These are phyloP conservation scores for Tetraselmis chui DNA, from an alignment of 139 green algal genomes.

Conservation along the genomic window DNA sequence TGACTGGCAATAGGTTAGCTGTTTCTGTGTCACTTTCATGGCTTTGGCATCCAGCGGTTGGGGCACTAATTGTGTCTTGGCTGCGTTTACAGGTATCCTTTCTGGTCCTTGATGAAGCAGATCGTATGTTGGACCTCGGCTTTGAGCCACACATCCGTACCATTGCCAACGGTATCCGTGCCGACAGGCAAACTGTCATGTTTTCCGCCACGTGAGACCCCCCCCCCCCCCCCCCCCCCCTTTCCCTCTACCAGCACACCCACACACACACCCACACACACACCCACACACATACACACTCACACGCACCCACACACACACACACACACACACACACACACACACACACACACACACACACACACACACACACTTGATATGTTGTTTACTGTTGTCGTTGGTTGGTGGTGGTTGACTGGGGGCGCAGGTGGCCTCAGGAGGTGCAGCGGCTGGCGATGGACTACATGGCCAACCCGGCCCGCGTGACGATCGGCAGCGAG, in stretches of 20 bases:
- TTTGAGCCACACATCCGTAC: slow-evolving; percentile 82
- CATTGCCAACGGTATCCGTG: slow-evolving; percentile 41
- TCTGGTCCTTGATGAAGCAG: slow-evolving; percentile 89
- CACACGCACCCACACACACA: not conserved
- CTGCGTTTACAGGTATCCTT: slow-evolving; percentile 63
- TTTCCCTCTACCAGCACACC: no score
- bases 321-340: not conserved
- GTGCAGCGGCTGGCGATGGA: slow-evolving; percentile 82
- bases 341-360: not conserved
- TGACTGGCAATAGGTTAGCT: not conserved
- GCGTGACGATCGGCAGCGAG: slow-evolving; percentile 62
- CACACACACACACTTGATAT: not conserved
- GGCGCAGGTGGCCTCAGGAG: slow-evolving; percentile 59
- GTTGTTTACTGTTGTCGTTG: no score
- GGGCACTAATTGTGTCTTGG: not conserved
- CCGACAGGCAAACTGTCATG: slow-evolving; percentile 93
- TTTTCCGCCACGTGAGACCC: slow-evolving; percentile 74
- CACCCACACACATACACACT: not conserved
- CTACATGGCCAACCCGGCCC: slow-evolving; percentile 69
- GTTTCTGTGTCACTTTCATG: not conserved
- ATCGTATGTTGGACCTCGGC: slow-evolving; percentile 91
- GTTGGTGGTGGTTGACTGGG: no score
- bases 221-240: no score
- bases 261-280: not conserved
- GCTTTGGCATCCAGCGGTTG: not conserved